phyloP scores from a whole-genome alignment of 768 basidiomycete species.

The Russula earlei region DNA sequence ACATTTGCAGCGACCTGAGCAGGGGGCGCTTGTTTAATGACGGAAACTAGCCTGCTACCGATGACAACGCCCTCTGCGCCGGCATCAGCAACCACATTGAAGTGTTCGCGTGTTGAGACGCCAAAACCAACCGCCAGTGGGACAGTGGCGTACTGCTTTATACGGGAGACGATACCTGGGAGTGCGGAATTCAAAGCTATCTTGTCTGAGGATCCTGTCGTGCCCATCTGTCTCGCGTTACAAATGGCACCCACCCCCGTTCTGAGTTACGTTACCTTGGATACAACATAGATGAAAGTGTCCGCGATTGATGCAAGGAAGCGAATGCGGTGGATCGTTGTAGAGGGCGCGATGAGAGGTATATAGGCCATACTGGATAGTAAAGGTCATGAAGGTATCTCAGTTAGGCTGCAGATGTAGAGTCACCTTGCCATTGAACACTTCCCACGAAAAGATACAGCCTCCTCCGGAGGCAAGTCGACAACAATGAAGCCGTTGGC shows the following conservation, averaged over 20 bases:
- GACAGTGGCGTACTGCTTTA: constrained; percentile 66
- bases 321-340: constrained; percentile 75
- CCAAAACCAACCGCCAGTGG: constrained; percentile 97
- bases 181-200: constrained; percentile 65
- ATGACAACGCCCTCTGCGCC: constrained; percentile 96
- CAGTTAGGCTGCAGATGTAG: not conserved
- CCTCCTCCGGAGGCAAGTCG: constrained; percentile 96
- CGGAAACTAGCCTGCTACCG: constrained; percentile 73
- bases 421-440: constrained; percentile 66
- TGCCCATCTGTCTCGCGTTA: constrained; percentile 71
- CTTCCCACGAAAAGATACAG: constrained; percentile 79
- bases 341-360: constrained; percentile 92
- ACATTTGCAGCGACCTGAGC: constrained; percentile 45
- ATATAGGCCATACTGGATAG: constrained; percentile 77
- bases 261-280: constrained; percentile 50
- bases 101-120: constrained; percentile 83
- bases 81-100: constrained; percentile 71
- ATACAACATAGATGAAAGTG: constrained; percentile 97
- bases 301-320: constrained; percentile 93
- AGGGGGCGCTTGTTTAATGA: constrained; percentile 59
- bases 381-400: not conserved
- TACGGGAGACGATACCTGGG: constrained; percentile 74
- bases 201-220: constrained; percentile 81
- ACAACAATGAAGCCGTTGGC: constrained; percentile 98
- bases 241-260: not conserved